Percentiles rank a stretch among this genome's conserved stretches.
These are phyloP conservation scores for Fusarium sp. DNA, from an alignment of 2,329 filamentous ascomycete species.

Conservation along the genomic window DNA sequence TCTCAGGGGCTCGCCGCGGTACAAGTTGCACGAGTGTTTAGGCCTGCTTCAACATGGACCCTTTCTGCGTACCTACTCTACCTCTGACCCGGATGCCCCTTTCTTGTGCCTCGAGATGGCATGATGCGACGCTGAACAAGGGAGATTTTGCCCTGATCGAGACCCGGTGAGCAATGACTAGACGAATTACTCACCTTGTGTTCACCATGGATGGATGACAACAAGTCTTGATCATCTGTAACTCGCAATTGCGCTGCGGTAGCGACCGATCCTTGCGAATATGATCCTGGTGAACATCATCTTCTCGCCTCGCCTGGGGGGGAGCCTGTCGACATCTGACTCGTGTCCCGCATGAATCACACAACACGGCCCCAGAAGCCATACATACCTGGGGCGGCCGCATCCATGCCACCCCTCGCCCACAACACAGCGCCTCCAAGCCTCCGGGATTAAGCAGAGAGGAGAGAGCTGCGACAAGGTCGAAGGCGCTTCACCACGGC, in stretches of 20 bases:
- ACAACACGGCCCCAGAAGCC: slow-evolving; percentile 19
- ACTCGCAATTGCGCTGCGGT: slow-evolving; percentile 3
- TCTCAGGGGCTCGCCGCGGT: not conserved
- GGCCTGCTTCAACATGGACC: not conserved
- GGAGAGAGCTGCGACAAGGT: slow-evolving; percentile 11
- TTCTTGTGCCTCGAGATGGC: slow-evolving; percentile 4
- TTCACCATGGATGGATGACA: slow-evolving; percentile 11
- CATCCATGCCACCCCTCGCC: slow-evolving; percentile 4
- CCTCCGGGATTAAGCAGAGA: slow-evolving; percentile 9
- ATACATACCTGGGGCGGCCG: not conserved
- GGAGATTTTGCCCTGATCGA: not conserved
- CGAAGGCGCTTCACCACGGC: slow-evolving; percentile 35
- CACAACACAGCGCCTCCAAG: not conserved
- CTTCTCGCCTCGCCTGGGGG: not conserved
- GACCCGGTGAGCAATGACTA: slow-evolving; percentile 12
- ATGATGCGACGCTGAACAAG: slow-evolving; percentile 1
- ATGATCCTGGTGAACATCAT: slow-evolving; percentile 21
- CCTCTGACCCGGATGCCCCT: not conserved
- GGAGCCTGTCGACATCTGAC: slow-evolving; percentile 21
- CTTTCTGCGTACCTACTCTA: not conserved
- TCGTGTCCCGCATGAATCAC: slow-evolving; percentile 43
- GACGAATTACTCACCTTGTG: slow-evolving; percentile 10
- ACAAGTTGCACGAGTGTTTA: not conserved
- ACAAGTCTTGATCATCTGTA: not conserved
- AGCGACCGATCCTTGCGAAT: not conserved